Evolutionary conservation across 2,329 filamentous ascomycete species (phyloP).

Genomic region (Penicillium psychrosexuale): DNA sequence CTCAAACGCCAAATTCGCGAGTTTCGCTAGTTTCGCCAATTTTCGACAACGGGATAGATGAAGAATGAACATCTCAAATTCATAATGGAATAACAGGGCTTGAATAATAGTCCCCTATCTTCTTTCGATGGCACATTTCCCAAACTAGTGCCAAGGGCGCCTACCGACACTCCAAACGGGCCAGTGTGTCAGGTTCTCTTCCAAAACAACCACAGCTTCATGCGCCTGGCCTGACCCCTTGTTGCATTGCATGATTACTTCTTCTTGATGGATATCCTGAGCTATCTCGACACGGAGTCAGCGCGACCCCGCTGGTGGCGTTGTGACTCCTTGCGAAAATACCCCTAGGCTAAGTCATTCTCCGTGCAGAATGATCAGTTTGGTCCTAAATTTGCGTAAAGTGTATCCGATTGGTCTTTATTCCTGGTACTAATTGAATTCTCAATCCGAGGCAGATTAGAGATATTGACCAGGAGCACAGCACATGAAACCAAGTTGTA

Average conservation of each 20-base stretch:
- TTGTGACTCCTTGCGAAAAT: not conserved
- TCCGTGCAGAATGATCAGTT: not conserved
- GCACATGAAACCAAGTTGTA: too few species aligned
- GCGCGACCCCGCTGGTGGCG: not conserved
- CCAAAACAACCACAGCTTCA: not conserved
- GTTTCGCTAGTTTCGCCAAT: too few species aligned
- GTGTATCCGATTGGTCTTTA: not conserved
- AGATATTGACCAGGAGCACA: not conserved
- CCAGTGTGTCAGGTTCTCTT: not conserved
- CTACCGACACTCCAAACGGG: not conserved
- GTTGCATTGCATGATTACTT: not conserved
- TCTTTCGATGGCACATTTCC: not conserved
- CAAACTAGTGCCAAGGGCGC: conserved; percentile 1
- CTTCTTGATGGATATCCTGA: not conserved
- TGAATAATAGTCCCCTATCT: too few species aligned
- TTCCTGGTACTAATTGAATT: not conserved
- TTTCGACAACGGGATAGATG: too few species aligned
- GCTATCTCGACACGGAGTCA: not conserved
- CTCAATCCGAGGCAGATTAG: too few species aligned
- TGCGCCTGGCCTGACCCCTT: not conserved
- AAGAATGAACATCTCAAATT: too few species aligned
- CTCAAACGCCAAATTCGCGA: too few species aligned
- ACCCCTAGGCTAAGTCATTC: not conserved
- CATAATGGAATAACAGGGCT: not conserved
- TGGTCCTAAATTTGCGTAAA: not conserved